Evolutionary conservation across 2,329 filamentous ascomycete genomes (phyloP).

Genomic region (Capronia coronata): DNA sequence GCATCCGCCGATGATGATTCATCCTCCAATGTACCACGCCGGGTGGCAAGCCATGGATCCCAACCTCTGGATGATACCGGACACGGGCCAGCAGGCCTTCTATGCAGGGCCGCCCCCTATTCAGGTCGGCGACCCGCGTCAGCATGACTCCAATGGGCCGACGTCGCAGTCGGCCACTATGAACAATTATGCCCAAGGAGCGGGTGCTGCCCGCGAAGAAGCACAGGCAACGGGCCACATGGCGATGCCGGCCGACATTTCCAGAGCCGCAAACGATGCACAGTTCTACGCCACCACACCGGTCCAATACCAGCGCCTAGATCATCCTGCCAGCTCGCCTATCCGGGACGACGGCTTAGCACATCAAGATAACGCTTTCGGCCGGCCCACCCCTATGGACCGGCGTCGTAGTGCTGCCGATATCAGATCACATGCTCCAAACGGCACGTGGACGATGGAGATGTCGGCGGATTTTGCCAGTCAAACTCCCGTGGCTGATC

Average conservation of each 20-base stretch:
- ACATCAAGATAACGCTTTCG: neutral
- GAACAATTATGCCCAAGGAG: neutral
- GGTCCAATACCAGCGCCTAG: neutral
- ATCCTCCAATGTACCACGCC: slow-evolving; percentile 16
- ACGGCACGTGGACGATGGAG: slow-evolving; percentile 4
- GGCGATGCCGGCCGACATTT: neutral
- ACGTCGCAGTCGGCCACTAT: neutral
- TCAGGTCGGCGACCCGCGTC: neutral
- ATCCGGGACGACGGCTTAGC: neutral
- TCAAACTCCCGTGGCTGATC: neutral
- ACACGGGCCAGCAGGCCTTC: slow-evolving; percentile 4
- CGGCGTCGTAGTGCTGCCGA: slow-evolving; percentile 13
- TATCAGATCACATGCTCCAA: slow-evolving; percentile 7
- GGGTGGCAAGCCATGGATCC: slow-evolving; percentile 12
- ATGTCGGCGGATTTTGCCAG: slow-evolving; percentile 1
- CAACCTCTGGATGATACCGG: slow-evolving; percentile 2
- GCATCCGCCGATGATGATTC: slow-evolving; percentile 12
- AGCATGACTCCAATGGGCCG: neutral
- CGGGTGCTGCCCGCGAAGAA: neutral
- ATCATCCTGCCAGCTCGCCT: slow-evolving; percentile 13
- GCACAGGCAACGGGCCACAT: neutral
- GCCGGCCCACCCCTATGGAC: neutral
- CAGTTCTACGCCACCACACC: slow-evolving; percentile 4
- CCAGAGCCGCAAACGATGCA: neutral
- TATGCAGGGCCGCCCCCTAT: neutral